Evolutionary conservation across 176 grass and related monocot species (phyloP).

Genomic region (Musa beccarii): DNA sequence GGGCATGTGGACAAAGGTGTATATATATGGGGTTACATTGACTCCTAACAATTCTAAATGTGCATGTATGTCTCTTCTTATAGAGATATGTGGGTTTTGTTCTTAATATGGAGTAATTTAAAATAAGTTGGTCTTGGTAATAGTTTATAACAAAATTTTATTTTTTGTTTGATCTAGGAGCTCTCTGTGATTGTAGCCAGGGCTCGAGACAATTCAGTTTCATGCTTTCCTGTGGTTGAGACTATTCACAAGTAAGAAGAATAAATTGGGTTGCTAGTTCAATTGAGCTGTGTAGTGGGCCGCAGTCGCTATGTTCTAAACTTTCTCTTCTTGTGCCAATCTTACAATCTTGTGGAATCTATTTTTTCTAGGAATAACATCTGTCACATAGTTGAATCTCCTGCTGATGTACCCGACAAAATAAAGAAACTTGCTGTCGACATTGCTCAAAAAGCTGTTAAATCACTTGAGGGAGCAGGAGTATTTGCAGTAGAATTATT

Average conservation of each 20-base stretch:
- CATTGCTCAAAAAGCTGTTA: slow-evolving; percentile 65
- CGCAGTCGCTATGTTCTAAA: neutral
- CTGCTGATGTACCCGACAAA: slow-evolving; percentile 56
- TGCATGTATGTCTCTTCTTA: too few relatives aligned
- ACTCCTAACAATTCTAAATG: neutral
- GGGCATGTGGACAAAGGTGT: too few relatives aligned
- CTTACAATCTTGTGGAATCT: slow-evolving; percentile 11
- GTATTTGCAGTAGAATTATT: slow-evolving; percentile 96
- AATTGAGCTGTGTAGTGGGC: slow-evolving; percentile 1
- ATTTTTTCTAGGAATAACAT: slow-evolving; percentile 64
- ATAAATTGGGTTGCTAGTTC: neutral
- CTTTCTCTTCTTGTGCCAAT: neutral
- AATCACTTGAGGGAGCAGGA: slow-evolving; percentile 74
- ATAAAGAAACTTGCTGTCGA: slow-evolving; percentile 57
- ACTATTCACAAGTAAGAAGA: slow-evolving; percentile 84
- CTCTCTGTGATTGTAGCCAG: slow-evolving; percentile 93
- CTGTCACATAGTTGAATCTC: slow-evolving; percentile 88
- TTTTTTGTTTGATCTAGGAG: slow-evolving; percentile 38
- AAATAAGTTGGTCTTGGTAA: too few relatives aligned
- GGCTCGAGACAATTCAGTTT: slow-evolving; percentile 48
- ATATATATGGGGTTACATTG: too few relatives aligned
- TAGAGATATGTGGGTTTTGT: too few relatives aligned
- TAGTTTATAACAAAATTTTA: too few relatives aligned
- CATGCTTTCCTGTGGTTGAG: slow-evolving; percentile 92
- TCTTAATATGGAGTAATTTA: too few relatives aligned